phyloP scores from a whole-genome alignment of 2,329 filamentous ascomycete genomes.

The Orbilia brochopaga region DNA sequence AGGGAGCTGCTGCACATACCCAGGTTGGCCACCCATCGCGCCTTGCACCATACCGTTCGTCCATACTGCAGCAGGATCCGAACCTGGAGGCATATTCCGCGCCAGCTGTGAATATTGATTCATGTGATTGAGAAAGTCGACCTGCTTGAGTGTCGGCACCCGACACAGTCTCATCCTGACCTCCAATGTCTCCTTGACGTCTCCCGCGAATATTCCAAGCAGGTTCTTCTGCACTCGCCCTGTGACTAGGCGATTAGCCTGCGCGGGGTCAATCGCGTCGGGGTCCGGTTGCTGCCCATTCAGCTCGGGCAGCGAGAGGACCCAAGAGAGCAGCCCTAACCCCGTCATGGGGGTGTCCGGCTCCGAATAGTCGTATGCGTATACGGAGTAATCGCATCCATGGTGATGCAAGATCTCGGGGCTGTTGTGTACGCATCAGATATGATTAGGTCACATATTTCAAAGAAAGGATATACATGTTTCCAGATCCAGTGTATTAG shows the following conservation, averaged over 20 bases:
- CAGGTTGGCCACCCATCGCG: conserved; percentile 23
- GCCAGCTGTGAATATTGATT: conserved; percentile 41
- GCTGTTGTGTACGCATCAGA: conserved; percentile 64
- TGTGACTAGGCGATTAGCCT: conserved; percentile 69
- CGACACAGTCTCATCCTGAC: conserved; percentile 87
- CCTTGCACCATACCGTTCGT: conserved; percentile 41
- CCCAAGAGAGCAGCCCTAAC: conserved; percentile 91
- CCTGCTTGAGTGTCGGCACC: conserved; percentile 66
- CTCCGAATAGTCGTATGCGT: conserved; percentile 95
- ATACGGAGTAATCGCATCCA: conserved; percentile 88
- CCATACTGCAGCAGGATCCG: conserved; percentile 43
- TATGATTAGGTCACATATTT: conserved; percentile 19
- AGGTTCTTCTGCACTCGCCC: conserved; percentile 88
- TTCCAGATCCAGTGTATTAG: conserved; percentile 3
- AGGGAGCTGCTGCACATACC: conserved; percentile 26
- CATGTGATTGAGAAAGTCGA: conserved; percentile 54
- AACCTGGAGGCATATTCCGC: conserved; percentile 37
- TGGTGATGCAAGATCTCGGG: conserved; percentile 80
- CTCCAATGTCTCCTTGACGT: conserved; percentile 82
- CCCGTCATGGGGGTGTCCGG: conserved; percentile 90
- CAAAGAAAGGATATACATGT: background rate
- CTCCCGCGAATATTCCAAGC: conserved; percentile 79
- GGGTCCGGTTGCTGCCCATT: conserved; percentile 61
- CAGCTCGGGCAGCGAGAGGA: conserved; percentile 65
- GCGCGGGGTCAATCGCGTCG: conserved; percentile 52